These are phyloP conservation scores for Rubroshorea leprosula DNA, from an alignment of 345 rosid genomes.

Conservation along the genomic window DNA sequence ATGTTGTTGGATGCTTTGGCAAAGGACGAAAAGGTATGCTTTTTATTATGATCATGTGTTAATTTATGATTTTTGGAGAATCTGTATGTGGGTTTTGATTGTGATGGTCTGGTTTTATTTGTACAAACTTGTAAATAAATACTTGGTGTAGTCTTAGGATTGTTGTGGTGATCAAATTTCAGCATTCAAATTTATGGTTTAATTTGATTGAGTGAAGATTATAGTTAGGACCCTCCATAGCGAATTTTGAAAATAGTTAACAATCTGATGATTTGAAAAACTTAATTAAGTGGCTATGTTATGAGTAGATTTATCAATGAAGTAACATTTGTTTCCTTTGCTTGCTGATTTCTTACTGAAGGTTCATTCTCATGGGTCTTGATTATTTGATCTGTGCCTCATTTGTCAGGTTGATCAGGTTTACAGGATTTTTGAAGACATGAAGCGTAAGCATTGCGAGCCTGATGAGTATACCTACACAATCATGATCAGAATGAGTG, in stretches of 20 bases:
- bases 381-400: conserved; percentile 62
- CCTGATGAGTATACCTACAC: conserved; percentile 79
- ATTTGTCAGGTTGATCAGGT: conserved; percentile 69
- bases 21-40: conserved; percentile 59
- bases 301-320: neutral
- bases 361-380: conserved; percentile 20
- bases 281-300: neutral
- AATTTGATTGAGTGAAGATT: no score
- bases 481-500: conserved; percentile 75
- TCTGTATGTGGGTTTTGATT: neutral
- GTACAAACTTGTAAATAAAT: no score
- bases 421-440: conserved; percentile 65
- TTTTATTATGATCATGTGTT: neutral
- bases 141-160: no score
- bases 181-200: no score
- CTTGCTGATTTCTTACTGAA: neutral
- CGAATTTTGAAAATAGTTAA: no score
- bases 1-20: conserved; percentile 89
- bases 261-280: no score
- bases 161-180: no score
- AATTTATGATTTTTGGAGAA: no score
- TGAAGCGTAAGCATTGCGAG: conserved; percentile 60
- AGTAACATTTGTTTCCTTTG: neutral
- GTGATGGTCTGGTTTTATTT: neutral
- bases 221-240: neutral